Base-by-base conservation (phyloP, 208 protist genomes). In the Trypanosoma theileri region DNA sequence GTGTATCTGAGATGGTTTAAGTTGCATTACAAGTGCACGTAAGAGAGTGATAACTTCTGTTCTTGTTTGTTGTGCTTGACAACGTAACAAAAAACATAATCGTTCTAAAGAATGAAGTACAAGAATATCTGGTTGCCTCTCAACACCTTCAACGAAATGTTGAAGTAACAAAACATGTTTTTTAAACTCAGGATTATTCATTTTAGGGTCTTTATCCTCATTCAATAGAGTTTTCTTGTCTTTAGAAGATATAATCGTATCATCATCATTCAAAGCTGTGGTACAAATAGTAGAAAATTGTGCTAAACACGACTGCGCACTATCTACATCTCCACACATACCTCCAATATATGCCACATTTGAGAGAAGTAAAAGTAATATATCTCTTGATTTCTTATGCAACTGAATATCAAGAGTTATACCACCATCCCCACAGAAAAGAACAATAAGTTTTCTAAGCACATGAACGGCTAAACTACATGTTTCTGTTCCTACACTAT, bases 321-420 rank as follows among this genome's bases (percentile, higher is more conserved):
- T 84, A 53, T 93, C 88, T 4, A 79, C 64, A 66, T 92, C 84
- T 28, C 82, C 70, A 73, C 88, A 94, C 85, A 94, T 85, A 48
- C 70, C 78, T 12, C 91, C 91, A 66, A 93, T 69, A 73, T 91
- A 94, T 21, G 84, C 73, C 4, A 88, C 66, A 52, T 93, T 72
- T 4, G 82, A 74, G n/a, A 96, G 80, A 56, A 94, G 59, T 41
- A 83, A 60, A n/a, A 88, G 66, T 26, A 81, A 56, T 8, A 77
- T 78, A 13, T 55, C 66, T 1, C 79, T 79, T 21, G 87, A 66
- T n/a, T 60, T 46, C n/a, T 69, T 65, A 13, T 66, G 75, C 28
- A 87, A 66, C 45, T 66, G 70, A 54, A 75, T 59, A 2, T 68
- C 61, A 26, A 61, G 59, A 24, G 56, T 55, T 35, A 57, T 28